Conservation (phyloP, 345 rosid genomes). For the Draba incana region DNA sequence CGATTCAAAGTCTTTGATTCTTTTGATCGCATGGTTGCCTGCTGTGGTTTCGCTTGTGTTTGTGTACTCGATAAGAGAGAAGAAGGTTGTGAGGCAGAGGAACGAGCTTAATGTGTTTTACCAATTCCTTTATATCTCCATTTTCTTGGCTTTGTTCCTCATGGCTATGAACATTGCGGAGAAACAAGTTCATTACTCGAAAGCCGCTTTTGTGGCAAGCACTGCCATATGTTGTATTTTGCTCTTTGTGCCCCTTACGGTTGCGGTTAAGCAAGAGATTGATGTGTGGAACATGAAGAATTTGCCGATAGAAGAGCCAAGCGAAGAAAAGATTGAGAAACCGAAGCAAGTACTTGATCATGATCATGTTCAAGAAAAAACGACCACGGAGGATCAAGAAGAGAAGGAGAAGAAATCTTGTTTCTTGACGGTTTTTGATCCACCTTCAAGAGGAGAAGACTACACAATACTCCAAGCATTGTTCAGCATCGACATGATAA, state of each 20-base stretch:
- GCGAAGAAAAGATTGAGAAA: slow-evolving; percentile 37
- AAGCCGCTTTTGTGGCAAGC: slow-evolving; percentile 53
- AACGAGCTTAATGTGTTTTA: slow-evolving; percentile 65
- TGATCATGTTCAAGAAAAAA: slow-evolving; percentile 17
- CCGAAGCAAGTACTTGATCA: slow-evolving; percentile 35
- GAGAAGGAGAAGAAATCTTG: slow-evolving; percentile 47
- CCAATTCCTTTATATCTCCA: slow-evolving; percentile 60
- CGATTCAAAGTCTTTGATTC: slow-evolving; percentile 72
- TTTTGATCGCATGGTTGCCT: slow-evolving; percentile 84
- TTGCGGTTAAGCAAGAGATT: slow-evolving; percentile 66
- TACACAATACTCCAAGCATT: slow-evolving; percentile 88
- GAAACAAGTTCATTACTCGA: slow-evolving; percentile 54
- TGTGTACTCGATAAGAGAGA: slow-evolving; percentile 64
- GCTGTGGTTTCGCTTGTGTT: slow-evolving; percentile 73
- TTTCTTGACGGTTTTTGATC: slow-evolving; percentile 52
- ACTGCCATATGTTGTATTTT: slow-evolving; percentile 51
- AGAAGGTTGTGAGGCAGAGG: slow-evolving; percentile 53
- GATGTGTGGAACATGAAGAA: slow-evolving; percentile 57
- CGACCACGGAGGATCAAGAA: background rate
- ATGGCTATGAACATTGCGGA: slow-evolving; percentile 63
- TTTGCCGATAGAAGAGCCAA: slow-evolving; percentile 34
- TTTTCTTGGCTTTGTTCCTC: slow-evolving; percentile 71
- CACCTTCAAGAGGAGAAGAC: slow-evolving; percentile 82
- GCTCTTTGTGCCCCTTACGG: slow-evolving; percentile 67
- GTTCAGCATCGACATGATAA: slow-evolving; percentile 70